A percentile compares a stretch with the other conserved stretches of the same genome.
Evolutionary conservation across 108 stramenopile species (phyloP).

Genomic region (Phaeodactylum tricornutum): DNA sequence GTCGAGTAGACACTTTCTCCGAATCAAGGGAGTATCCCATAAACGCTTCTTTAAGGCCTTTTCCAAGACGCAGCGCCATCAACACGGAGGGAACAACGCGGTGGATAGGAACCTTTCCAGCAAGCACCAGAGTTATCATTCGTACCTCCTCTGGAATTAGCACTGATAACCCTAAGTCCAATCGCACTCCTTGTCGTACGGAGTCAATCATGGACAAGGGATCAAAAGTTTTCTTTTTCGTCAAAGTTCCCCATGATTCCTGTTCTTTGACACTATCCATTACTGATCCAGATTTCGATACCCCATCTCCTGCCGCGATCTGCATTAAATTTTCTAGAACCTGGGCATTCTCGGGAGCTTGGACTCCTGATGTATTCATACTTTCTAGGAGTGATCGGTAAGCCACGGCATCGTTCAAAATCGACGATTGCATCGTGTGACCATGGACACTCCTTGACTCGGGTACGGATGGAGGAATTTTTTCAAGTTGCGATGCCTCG

Average conservation of each 20-base stretch:
- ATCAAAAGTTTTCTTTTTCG: conserved; percentile 45
- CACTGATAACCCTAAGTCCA: conserved; percentile 52
- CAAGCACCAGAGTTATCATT: conserved; percentile 56
- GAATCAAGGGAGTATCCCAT: background rate
- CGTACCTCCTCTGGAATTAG: conserved; percentile 43
- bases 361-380: too few relatives aligned
- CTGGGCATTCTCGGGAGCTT: too few relatives aligned
- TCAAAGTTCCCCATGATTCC: too few relatives aligned
- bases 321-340: too few relatives aligned
- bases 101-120: conserved; percentile 48
- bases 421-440: too few relatives aligned
- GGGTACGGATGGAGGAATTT: too few relatives aligned
- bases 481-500: conserved; percentile 43
- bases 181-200: conserved; percentile 43
- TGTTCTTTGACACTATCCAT: background rate
- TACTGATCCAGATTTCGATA: background rate
- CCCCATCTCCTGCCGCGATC: conserved; percentile 4
- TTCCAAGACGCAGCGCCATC: conserved; percentile 39
- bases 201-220: conserved; percentile 54
- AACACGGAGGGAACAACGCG: conserved; percentile 46
- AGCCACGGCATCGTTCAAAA: too few relatives aligned
- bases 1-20: background rate
- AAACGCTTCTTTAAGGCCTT: conserved; percentile 26
- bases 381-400: too few relatives aligned
- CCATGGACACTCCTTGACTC: too few relatives aligned